Evolutionary conservation across 2,329 filamentous ascomycete genomes (phyloP), one percentile per base, ranked within the genome.

Genomic region (Penicillium palitans): DNA sequence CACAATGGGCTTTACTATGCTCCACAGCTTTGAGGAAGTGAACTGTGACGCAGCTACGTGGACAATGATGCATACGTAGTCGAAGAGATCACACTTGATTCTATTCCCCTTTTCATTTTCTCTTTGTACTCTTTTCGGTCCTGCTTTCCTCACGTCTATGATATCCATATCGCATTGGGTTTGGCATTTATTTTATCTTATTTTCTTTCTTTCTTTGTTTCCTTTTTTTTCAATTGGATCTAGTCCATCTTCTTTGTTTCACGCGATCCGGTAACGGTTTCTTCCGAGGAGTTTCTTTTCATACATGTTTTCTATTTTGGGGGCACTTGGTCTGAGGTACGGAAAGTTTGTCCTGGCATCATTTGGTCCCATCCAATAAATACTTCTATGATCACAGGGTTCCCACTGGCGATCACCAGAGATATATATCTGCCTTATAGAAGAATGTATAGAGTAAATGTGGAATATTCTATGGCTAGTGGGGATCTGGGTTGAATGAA

Each of bases 21-120:
- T 92, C 61, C 89, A 93, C 75, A 87, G 83, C 41, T 96, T 92
- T 73, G 91, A 96, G 68, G 90, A 96, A 73, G 84, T 95, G 53
- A 90, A 87, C 59, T 87, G 84, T 68, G 85, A 89, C 72, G 84
- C 84, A 45, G 80, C 83, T 50, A 85, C 83, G 8, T 87, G 84
- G 84, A 84, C 79, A 2, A 79, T 82, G 76, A 80, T 82, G 67
- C 78, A 80, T 55, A 72, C 79, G 9, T 61, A 69, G 35, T 73
- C 59, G 57, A 47, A n/a, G 21, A n/a, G 33, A 52, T 37, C 51
- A 19, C 19, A 52, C 19, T 45, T 45, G 37, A 33, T 13, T 50
- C 17, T 37, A 51, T 27, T 52, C n/a, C 12, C 10, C 13, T 44
- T 56, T 52, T 56, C 39, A 40, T 25, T 51, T 53, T 19, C 41